Evolutionary conservation across 148 eudicot genomes (phyloP), one percentile per base, ranked within the genome.

Genomic region (Oxyria digyna): DNA sequence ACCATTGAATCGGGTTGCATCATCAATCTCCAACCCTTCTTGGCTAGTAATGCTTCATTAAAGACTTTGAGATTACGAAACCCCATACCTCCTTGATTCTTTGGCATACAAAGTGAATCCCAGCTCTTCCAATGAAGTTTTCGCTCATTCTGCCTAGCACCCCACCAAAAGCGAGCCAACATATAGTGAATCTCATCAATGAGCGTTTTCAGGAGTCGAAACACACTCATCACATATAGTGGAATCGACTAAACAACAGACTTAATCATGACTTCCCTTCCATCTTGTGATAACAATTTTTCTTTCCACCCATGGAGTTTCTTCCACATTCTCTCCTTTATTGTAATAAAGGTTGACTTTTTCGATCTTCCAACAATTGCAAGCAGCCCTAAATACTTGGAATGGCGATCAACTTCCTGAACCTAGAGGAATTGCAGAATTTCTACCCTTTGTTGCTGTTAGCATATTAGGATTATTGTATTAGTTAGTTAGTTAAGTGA

Each of bases 241-340:
- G 68, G 42, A 1, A 65, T 65, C 0, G 45, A 38, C 37, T 65
- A 24, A 0, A 31, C 1, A 1, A 65, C 41, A 0, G 20, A 17
- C 42, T 65, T 32, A 18, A 65, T 33, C 15, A 32, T 2, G 4
- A 32, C 21, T 11, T 35, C 45, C 68, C 41, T 33, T 3, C 42
- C 68, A 8, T 17, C 17, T 32, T 32, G 41, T 0, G 42, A 32
- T 1, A 65, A n/a, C 6, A 14, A 15, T 33, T 18, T 33, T 24
- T 65, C 43, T 18, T 65, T 65, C 68, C 68, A 65, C 9, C 68
- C 42, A 65, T 65, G 4, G n/a, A n/a, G n/a, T n/a, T n/a, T n/a
- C n/a, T n/a, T n/a, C n/a, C n/a, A n/a, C n/a, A n/a, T n/a, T n/a
- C 68, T 6, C 0, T 65, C 42, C 10, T 37, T 33, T 3, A 65